phyloP scores from a whole-genome alignment of 495 filamentous ascomycete genomes.

The Tuber umbilicatum region DNA sequence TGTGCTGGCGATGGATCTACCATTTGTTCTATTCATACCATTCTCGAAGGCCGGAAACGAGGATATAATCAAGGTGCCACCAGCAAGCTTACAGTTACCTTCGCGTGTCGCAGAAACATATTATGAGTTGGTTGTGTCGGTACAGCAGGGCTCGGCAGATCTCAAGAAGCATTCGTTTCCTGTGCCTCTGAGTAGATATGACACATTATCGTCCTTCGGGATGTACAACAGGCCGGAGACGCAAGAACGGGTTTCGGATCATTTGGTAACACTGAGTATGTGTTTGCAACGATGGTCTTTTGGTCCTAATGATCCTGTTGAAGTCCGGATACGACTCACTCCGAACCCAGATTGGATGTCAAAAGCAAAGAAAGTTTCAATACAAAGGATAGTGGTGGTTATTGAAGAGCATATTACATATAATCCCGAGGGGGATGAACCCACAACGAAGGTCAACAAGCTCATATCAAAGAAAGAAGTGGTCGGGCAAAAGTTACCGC shows the following conservation, averaged over 20 bases:
- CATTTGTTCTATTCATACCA: slow-evolving; percentile 94
- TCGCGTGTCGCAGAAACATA: slow-evolving; percentile 90
- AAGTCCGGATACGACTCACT: slow-evolving; percentile 84
- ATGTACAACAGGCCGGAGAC: slow-evolving; percentile 97
- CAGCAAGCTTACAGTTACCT: slow-evolving; percentile 82
- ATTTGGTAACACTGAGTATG: slow-evolving; percentile 84
- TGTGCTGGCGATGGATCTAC: slow-evolving; percentile 93
- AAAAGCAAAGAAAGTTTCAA: slow-evolving; percentile 87
- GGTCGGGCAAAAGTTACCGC: slow-evolving; percentile 75
- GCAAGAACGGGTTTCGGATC: slow-evolving; percentile 76
- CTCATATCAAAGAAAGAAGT: slow-evolving; percentile 75
- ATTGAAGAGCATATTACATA: slow-evolving; percentile 97
- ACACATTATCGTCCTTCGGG: slow-evolving; percentile 94
- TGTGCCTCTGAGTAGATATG: slow-evolving; percentile 84
- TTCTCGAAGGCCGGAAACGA: slow-evolving; percentile 86
- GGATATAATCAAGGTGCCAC: slow-evolving; percentile 77
- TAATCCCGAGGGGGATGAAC: slow-evolving; percentile 97
- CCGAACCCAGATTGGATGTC: slow-evolving; percentile 86
- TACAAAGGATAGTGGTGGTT: slow-evolving; percentile 83
- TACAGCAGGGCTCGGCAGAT: slow-evolving; percentile 79
- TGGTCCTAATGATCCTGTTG: slow-evolving; percentile 88
- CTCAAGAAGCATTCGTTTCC: slow-evolving; percentile 88
- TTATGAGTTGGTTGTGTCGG: slow-evolving; percentile 92
- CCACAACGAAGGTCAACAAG: slow-evolving; percentile 79
- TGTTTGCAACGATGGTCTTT: slow-evolving; percentile 94